Base-by-base conservation (phyloP, 1,284 basidiomycete species). In the Schizophyllum amplum region DNA sequence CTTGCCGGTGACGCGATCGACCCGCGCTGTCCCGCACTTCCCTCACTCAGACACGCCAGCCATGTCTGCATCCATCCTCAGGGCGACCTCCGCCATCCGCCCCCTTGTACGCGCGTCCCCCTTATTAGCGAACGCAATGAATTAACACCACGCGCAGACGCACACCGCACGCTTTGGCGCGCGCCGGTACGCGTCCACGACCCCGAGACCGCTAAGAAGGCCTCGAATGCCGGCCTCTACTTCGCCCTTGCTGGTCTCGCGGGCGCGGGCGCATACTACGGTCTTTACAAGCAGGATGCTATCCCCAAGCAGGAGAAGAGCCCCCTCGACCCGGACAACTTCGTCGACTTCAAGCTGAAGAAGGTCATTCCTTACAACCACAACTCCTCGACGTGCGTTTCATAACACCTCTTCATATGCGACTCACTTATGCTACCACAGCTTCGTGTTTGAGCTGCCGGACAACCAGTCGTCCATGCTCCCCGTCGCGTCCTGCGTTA, bases 301-400 rank as follows among this genome's bases (percentile, higher is more conserved):
- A 42, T 48, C 15, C 63, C 71, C 24, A 72, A 69, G 59, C 77
- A 77, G 59, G 70, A 78, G 65, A 85, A 82, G 67, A 87, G 83
- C 63, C 83, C 86, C 5, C 76, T 92, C 47, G 83, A 90, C 68
- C 81, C 87, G 23, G 72, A 90, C 60, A 82, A 84, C 62, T 94
- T 87, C 66, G 71, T 83, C 55, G 82, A 90, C 68, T 86, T 98
- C 72, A 88, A 84, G 67, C 81, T 98, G 65, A 90, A 90, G 72
- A 83, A 86, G 68, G 76, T 98, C 64, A 80, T 86, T 64, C 85
- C 86, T 1, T 98, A 98, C 80, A 99, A 96, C 80, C 89, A 96
- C 79, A 94, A 96, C 74, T 86, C 91, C 4, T 77, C 89, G 42
- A 81, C 81, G 79, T 88, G 62, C 59, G 76, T 69, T 47, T 26